Conservation (phyloP, 2,329 filamentous ascomycete species). For the Venturia asperata region DNA sequence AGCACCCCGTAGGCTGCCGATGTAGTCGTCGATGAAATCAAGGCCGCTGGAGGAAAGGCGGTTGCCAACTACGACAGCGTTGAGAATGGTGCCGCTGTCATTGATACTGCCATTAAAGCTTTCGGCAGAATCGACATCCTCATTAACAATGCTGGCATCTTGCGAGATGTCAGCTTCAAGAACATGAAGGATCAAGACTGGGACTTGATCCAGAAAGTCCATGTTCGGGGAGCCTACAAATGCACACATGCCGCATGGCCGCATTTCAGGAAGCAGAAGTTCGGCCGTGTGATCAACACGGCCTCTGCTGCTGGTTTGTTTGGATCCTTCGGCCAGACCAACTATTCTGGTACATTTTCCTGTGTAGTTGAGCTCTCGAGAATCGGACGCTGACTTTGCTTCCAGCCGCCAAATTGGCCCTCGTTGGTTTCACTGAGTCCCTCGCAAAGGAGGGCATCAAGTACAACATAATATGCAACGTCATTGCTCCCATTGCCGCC, state of each 20-base stretch:
- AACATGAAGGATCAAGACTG: slow-evolving; percentile 97
- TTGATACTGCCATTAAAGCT: slow-evolving; percentile 73
- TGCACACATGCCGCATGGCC: slow-evolving; percentile 92
- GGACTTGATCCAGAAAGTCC: slow-evolving; percentile 89
- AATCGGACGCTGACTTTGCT: not conserved
- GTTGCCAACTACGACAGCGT: slow-evolving; percentile 97
- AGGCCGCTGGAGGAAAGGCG: slow-evolving; percentile 82
- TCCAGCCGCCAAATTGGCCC: slow-evolving; percentile 73
- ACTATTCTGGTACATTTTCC: slow-evolving; percentile 65
- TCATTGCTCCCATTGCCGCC: slow-evolving; percentile 83
- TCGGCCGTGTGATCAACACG: slow-evolving; percentile 92
- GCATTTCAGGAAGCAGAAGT: slow-evolving; percentile 98
- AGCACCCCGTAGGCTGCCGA: slow-evolving; percentile 59
- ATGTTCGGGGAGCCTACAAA: slow-evolving; percentile 92
- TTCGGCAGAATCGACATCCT: slow-evolving; percentile 89
- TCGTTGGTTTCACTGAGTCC: slow-evolving; percentile 91
- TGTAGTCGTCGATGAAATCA: slow-evolving; percentile 76
- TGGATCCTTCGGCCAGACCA: slow-evolving; percentile 90
- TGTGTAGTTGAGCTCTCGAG: too few relatives aligned
- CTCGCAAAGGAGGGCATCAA: slow-evolving; percentile 88
- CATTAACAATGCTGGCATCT: slow-evolving; percentile 96
- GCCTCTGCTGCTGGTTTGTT: slow-evolving; percentile 93
- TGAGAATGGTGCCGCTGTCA: slow-evolving; percentile 88
- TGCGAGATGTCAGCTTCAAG: slow-evolving; percentile 94
- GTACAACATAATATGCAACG: slow-evolving; percentile 88